Percentiles rank a stretch among this genome's conserved stretches.
These are phyloP conservation scores for Phytophthora lateralis DNA, from an alignment of 352 stramenopile species.

Conservation along the genomic window DNA sequence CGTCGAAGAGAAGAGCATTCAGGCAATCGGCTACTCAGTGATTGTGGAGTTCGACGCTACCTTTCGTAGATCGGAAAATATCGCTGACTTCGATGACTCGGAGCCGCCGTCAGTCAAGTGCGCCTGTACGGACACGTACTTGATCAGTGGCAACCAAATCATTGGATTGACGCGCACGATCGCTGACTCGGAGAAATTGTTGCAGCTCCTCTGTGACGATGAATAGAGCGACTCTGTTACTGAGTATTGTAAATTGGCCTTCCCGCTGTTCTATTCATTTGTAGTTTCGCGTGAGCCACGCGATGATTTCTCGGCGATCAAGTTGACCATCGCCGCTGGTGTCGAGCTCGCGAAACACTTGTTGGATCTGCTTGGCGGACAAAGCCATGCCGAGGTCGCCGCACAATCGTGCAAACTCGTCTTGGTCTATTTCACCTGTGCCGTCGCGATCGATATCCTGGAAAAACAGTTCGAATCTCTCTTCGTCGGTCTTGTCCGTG, in stretches of 20 bases:
- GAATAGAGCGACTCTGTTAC: slow-evolving; percentile 33
- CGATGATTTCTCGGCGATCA: slow-evolving; percentile 60
- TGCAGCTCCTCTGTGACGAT: slow-evolving; percentile 65
- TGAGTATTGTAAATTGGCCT: slow-evolving; percentile 11
- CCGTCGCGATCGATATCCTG: slow-evolving; percentile 63
- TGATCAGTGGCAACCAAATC: slow-evolving; percentile 75
- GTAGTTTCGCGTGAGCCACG: slow-evolving; percentile 60
- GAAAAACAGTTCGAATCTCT: slow-evolving; percentile 74
- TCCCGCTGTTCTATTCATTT: slow-evolving; percentile 11
- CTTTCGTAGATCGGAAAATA: slow-evolving; percentile 50
- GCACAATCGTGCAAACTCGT: slow-evolving; percentile 71
- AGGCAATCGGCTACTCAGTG: slow-evolving; percentile 76
- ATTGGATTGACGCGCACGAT: slow-evolving; percentile 83
- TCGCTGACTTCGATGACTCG: slow-evolving; percentile 32
- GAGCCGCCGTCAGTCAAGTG: slow-evolving; percentile 50
- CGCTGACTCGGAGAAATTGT: slow-evolving; percentile 77
- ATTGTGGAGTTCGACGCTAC: slow-evolving; percentile 79
- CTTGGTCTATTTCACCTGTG: slow-evolving; percentile 63
- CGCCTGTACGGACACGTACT: slow-evolving; percentile 77
- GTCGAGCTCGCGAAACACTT: slow-evolving; percentile 67
- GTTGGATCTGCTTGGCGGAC: slow-evolving; percentile 56
- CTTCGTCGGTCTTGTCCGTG: slow-evolving; percentile 50
- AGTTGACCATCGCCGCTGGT: slow-evolving; percentile 66
- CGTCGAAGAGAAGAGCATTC: slow-evolving; percentile 66
- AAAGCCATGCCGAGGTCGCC: slow-evolving; percentile 72